Evolutionary conservation across 371 early-diverging fungal species (phyloP), one percentile per base, ranked within the genome.

Genomic region (Actinomucor elegans): DNA sequence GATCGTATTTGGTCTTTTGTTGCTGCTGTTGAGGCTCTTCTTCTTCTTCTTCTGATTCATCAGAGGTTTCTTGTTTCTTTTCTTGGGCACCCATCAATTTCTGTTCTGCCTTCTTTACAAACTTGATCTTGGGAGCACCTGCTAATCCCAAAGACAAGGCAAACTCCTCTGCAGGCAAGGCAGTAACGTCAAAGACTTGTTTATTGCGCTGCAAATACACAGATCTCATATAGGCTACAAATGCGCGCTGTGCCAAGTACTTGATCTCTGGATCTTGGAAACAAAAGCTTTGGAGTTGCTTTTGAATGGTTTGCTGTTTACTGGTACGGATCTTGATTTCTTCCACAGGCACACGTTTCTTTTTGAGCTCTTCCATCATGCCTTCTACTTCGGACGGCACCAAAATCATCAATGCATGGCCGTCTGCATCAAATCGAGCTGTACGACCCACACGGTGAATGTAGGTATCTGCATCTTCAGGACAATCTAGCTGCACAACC

Each of bases 381-480:
- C 82, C 93, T 21, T 91, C 78, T 31, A 85, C 87, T 74, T 96
- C 97, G 15, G 87, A 87, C 0, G 98, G 97, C 24, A 92, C 66
- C 20, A 99, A 67, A 47, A 98, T 80, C 60, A 97, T 46, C 48
- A 97, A 74, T 3, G 92, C 90, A 53, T 89, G 87, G 31, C 99
- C 99, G 4, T 81, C 72, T 4, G 93, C 83, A 48, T 91, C 89
- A 73, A 93, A 92, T 54, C 99, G 87, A 4, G 98, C 99, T 4
- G 99, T 99, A 48, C 99, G 86, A 1, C 99, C 99, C 7, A 95
- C 96, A 49, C 99, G 91, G 63, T 99, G 99, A 65, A 99, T 91
- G 78, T 98, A 99, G 0, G 96, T 97, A 45, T 88, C 93, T 11
- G 88, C 87, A 69, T 94, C 94, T 69, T 97, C 95, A 27, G 99